Evolutionary conservation across 768 basidiomycete species (phyloP).

Genomic region (Russula foetens): DNA sequence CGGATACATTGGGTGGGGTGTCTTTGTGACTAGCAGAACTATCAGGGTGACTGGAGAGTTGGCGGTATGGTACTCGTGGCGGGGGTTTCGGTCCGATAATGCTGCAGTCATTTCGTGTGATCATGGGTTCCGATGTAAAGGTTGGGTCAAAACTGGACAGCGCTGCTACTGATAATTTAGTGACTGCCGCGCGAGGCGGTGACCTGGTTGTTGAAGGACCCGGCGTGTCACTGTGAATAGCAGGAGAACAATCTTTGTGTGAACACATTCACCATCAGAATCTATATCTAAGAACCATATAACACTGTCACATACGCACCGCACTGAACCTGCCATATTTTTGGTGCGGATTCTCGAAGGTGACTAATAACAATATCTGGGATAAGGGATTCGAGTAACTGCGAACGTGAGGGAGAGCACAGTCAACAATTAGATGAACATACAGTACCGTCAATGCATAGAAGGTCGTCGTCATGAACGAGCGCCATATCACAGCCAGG

Average conservation of each 20-base stretch:
- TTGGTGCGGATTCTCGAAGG: background rate
- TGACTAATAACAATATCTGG: background rate
- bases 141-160: background rate
- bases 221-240: background rate
- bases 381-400: background rate
- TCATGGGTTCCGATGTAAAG: too few species aligned
- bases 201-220: background rate
- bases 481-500: background rate
- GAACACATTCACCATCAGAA: too few species aligned
- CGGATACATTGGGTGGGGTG: too few species aligned
- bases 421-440: background rate
- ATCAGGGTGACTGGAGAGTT: too few species aligned
- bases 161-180: background rate
- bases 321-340: background rate
- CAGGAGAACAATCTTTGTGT: background rate
- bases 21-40: too few species aligned
- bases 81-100: too few species aligned
- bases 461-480: background rate
- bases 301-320: background rate
- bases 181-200: background rate
- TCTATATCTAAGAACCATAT: too few species aligned
- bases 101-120: too few species aligned
- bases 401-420: background rate
- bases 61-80: too few species aligned
- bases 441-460: background rate